Evolutionary conservation across 2,329 filamentous ascomycete species (phyloP).

Genomic region (Boeremia lycopersici): DNA sequence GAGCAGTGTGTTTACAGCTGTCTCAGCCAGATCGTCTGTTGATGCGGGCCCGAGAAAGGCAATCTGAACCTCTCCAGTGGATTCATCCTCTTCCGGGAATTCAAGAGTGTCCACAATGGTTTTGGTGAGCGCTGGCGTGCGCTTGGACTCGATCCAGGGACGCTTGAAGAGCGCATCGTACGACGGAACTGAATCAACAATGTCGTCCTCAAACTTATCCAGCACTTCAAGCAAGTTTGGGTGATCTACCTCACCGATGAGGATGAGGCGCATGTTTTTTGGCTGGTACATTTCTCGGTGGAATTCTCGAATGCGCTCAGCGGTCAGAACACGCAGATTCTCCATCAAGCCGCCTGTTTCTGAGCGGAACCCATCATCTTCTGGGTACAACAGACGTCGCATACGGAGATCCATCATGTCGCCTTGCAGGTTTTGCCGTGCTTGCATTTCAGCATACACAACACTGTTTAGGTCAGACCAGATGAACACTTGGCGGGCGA

Average conservation of each 20-base stretch:
- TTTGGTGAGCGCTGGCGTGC: constrained; percentile 73
- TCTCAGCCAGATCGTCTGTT: constrained; percentile 65
- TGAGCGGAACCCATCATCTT: constrained; percentile 90
- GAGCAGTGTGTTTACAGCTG: constrained; percentile 79
- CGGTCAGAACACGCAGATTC: constrained; percentile 80
- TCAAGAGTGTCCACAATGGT: constrained; percentile 79
- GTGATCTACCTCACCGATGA: constrained; percentile 92
- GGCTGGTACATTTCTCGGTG: constrained; percentile 98
- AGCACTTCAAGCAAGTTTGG: constrained; percentile 78
- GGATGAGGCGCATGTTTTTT: constrained; percentile 87
- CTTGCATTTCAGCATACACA: constrained; percentile 99
- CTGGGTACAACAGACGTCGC: constrained; percentile 81
- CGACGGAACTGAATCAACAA: constrained; percentile 79
- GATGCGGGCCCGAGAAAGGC: constrained; percentile 86
- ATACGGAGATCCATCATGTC: constrained; percentile 89
- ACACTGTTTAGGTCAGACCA: constrained; percentile 59
- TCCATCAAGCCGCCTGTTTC: constrained; percentile 99
- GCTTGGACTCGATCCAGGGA: constrained; percentile 89
- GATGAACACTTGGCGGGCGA: neutral
- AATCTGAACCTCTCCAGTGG: constrained; percentile 84
- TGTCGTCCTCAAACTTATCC: constrained; percentile 85
- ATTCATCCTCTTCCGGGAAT: constrained; percentile 97
- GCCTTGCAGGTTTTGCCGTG: constrained; percentile 79
- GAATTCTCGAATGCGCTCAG: constrained; percentile 90
- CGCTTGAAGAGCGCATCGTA: constrained; percentile 77